These are phyloP conservation scores for Backusella sp. DNA, from an alignment of 192 early-diverging fungal genomes.

Conservation along the genomic window DNA sequence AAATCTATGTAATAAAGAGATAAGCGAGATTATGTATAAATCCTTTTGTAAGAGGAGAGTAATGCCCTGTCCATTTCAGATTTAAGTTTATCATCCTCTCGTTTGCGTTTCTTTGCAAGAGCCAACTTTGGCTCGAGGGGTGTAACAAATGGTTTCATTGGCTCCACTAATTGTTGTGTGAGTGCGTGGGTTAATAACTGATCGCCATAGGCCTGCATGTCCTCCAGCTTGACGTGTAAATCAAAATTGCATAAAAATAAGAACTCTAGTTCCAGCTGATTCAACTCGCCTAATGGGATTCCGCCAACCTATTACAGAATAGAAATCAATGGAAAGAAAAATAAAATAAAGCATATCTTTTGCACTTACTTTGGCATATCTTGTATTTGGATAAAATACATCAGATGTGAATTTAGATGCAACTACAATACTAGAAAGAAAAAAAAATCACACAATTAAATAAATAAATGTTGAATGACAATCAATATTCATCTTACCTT, in stretches of 20 bases:
- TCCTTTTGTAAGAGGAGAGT: neutral
- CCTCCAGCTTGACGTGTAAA: slow-evolving; percentile 58
- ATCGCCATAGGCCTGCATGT: slow-evolving; percentile 62
- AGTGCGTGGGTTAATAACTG: slow-evolving; percentile 48
- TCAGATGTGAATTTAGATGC: slow-evolving; percentile 78
- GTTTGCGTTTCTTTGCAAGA: neutral
- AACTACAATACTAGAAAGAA: slow-evolving; percentile 53
- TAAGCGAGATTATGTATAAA: neutral
- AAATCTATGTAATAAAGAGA: neutral
- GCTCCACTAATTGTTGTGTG: slow-evolving; percentile 8
- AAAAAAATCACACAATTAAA: neutral
- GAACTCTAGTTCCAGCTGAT: slow-evolving; percentile 75
- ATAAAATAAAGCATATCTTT: neutral
- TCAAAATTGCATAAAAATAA: slow-evolving; percentile 71
- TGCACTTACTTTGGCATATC: slow-evolving; percentile 60
- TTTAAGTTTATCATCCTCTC: slow-evolving; percentile 7
- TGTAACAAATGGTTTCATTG: neutral
- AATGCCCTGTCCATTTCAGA: neutral
- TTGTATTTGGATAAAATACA: slow-evolving; percentile 69
- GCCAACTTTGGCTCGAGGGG: neutral
- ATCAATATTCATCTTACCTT: slow-evolving; percentile 13
- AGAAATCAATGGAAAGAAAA: neutral
- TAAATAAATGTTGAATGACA: too few relatives aligned
- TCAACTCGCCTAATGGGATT: slow-evolving; percentile 65
- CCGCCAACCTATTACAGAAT: slow-evolving; percentile 59